Evolutionary conservation across 2,329 filamentous ascomycete species (phyloP), one percentile per base, ranked within the genome.

Genomic region (Fusarium begoniae): DNA sequence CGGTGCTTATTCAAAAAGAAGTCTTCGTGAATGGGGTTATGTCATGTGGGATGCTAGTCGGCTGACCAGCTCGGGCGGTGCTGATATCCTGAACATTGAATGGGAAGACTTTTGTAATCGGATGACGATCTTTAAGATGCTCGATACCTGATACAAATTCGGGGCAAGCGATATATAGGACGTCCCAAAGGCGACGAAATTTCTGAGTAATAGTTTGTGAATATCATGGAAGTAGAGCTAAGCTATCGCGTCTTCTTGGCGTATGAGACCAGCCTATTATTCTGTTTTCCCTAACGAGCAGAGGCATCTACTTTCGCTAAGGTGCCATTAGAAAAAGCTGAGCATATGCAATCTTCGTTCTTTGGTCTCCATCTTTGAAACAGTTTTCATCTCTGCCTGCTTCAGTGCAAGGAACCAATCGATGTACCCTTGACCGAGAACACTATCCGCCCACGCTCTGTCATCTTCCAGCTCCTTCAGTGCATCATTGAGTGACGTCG

Each of bases 401-500:
- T 69, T 69, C 2, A 69, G 9, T 1, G 43, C n/a, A 28, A 69
- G 22, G 13, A 69, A 69, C 66, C 66, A 69, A 8, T 69, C 66
- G 24, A 69, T 15, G 32, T 69, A 69, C 3, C 38, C 55, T 4
- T n/a, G 18, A 2, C 66, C 66, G 1, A 69, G 14, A 17, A 53
- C 37, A 3, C 8, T 13, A 8, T 15, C 37, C 0, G 48, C 64
- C 66, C 66, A 69, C 6, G 26, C 22, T 22, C 22, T 28, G 22
- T 69, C 64, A 22, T 13, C 26, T 15, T 69, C 66, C 0, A 69
- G 48, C 18, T 63, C 66, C 11, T 40, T 43, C 12, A 69, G 9
- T 22, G 66, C 66, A n/a, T 30, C 22, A 6, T 30, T 32, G 4
- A 69, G 43, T 4, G 64, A 55, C 2, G 17, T 35, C 0, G 66